Evolutionary conservation across 2,329 filamentous ascomycete species (phyloP), one percentile per base, ranked within the genome.

Genomic region (Capronia americana): DNA sequence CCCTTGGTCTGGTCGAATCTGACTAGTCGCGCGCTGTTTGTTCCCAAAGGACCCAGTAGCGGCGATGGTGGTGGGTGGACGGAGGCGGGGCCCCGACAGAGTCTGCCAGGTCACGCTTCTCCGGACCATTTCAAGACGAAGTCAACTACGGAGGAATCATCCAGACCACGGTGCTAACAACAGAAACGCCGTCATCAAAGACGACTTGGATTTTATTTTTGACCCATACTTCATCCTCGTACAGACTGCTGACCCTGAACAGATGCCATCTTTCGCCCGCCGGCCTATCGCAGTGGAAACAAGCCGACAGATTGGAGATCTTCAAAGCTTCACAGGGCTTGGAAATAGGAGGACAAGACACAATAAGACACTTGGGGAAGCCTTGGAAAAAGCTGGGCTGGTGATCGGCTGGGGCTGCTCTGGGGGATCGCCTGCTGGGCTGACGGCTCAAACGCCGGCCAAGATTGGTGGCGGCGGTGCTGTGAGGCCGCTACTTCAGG

Each of bases 361-460:
- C 24, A n/a, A 44, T 17, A 44, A 44, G 38, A 51, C 57, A 59
- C 44, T 14, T 20, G 20, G 41, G 30, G 23, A 28, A 59, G 57
- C 57, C 57, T 59, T 59, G 44, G 7, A 23, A 38, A 58, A 34
- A 30, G 46, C 14, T 23, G 48, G 58, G 28, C 58, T 61, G 24
- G 48, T 61, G 58, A 61, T 61, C 58, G 46, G 11, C 58, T 28
- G 48, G 34, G 48, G 14, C 46, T 51, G 23, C 38, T 56, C 34
- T 54, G 58, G 58, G 58, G 46, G 38, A 56, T 56, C 60, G 60
- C 30, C 32, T 41, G 24, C 17, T 48, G n/a, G 51, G 60, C 60
- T 62, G 60, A 62, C 60, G 41, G 60, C 51, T 48, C 50, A 62
- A 62, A 62, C 51, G 50, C 60, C 60, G 60, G 60, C 51, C 51